A percentile compares a stretch with the other conserved stretches of the same genome.
phyloP scores from a whole-genome alignment of 352 stramenopile genomes.

The Poterioochromonas sp. region DNA sequence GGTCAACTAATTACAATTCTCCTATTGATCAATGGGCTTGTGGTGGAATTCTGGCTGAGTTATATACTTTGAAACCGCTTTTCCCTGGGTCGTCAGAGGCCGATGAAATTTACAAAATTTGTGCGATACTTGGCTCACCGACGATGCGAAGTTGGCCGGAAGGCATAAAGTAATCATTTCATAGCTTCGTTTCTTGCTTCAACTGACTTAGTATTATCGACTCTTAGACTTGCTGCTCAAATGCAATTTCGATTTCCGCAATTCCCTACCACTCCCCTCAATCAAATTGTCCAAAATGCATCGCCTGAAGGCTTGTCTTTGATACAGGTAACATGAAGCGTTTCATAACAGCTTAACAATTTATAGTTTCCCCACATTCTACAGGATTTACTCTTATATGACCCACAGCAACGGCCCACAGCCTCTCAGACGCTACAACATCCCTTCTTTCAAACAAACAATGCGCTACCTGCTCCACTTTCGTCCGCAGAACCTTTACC shows the following conservation, averaged over 20 bases:
- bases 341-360: not conserved
- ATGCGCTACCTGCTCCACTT: not conserved
- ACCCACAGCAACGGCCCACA: constrained; percentile 79
- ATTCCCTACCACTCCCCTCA: constrained; percentile 75
- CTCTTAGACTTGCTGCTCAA: constrained; percentile 63
- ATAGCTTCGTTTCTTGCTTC: too few species aligned
- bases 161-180: constrained; percentile 80
- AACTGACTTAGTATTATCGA: not conserved
- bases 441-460: constrained; percentile 66
- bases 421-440: constrained; percentile 84
- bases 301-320: constrained; percentile 29
- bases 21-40: constrained; percentile 93
- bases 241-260: constrained; percentile 92
- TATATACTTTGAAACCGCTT: constrained; percentile 88
- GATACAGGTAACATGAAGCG: not conserved
- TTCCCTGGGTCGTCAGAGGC: constrained; percentile 92
- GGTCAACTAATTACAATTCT: constrained; percentile 85
- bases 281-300: constrained; percentile 75
- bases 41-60: constrained; percentile 94
- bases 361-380: constrained; percentile 67
- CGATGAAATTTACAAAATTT: constrained; percentile 96
- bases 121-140: constrained; percentile 81
- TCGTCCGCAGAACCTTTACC: not conserved
- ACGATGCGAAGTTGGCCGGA: constrained; percentile 79
- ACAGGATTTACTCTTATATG: constrained; percentile 78